Base-by-base conservation (phyloP, 768 basidiomycete species). In the Podaxis sp. region DNA sequence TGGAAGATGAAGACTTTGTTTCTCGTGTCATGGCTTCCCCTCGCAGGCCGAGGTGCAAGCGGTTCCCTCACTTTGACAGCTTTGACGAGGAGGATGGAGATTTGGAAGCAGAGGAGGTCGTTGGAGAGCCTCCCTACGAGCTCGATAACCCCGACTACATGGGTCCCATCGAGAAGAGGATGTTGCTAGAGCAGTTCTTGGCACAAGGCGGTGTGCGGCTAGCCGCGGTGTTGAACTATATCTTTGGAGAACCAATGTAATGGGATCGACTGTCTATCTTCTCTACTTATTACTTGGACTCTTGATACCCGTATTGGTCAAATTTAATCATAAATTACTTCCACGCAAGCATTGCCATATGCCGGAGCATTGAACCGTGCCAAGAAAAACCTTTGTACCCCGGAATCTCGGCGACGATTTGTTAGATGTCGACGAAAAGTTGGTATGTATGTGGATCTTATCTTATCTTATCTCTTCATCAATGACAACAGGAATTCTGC, bases 131-230 rank as follows among this genome's bases (percentile, higher is more conserved):
- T 28, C 77, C 79, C 7, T 82, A 80, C 68, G 57, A 73, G 66
- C 82, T 98, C 15, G 88, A 95, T 72, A 95, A 92, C 15, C 86
- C 92, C 0, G 77, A 86, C 57, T 98, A 97, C 69, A 77, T 88
- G 1, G 92, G 90, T 0, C 75, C 76, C 42, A 87, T 99, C 67
- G 79, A 78, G 64, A 75, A 86, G 24, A 75, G 83, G 63, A 86
- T 88, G 82, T 75, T 95, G 39, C 68, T 99, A 2, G 95, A 97
- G 80, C 85, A 85, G 75, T 71, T 97, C 66, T 76, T 99, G 42
- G 89, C 92, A 0, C 90, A 90, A 77, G 95, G 77, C 0, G 96
- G 95, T 1, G 76, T 96, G 33, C 81, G 96, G 24, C 85, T 96
- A 26, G 96, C 95, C 1, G 92, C 86, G 0, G 74, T 92, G 11